Base-by-base conservation (phyloP, 352 stramenopile species). In the Pythium volutum region DNA sequence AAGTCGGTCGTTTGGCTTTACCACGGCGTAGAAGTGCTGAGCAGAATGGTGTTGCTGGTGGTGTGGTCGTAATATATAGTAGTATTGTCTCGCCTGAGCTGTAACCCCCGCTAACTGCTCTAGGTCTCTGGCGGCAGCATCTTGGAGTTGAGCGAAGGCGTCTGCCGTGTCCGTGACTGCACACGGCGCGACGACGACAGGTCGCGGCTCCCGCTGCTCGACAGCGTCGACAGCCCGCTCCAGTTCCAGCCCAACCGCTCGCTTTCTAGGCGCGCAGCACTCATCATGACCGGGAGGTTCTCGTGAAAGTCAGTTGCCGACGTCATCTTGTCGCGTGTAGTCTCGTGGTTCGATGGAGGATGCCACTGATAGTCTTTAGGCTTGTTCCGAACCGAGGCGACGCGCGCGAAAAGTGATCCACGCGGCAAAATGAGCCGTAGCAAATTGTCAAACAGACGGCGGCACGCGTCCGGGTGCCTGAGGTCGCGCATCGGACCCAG, bases 391-490 rank as follows among this genome's bases (percentile, higher is more conserved):
- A 66, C 38, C 29, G 69, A 75, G 4, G 64, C 45, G n/a, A 59
- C 53, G 27, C 48, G 47, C 18, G 62, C 48, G 25, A 47, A 76
- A 15, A 57, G 52, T 23, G 33, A 68, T 25, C 74, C 77, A 8
- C 73, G 68, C 8, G 76, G 69, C 4, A 81, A 60, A 27, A 87
- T 78, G 23, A 89, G 68, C 9, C 70, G 75, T 29, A 89, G 48
- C 38, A 89, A 50, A 11, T 67, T 74, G 38, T 86, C 69, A 34
- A 89, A 89, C n/a, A 77, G 63, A 3, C 70, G 71, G 1, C 77
- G 47, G n/a, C 79, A 89, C 0, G 67, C 54, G 2, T 58, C 26
- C 1, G 77, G 66, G 11, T 67, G 71, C 1, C 31, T 58, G 20
- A 79, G 55, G 8, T 64, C 49, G 18, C 10, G 67, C 58, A 46